phyloP scores from a whole-genome alignment of 805 yeast genomes.

The Suhomyces emberorum region DNA sequence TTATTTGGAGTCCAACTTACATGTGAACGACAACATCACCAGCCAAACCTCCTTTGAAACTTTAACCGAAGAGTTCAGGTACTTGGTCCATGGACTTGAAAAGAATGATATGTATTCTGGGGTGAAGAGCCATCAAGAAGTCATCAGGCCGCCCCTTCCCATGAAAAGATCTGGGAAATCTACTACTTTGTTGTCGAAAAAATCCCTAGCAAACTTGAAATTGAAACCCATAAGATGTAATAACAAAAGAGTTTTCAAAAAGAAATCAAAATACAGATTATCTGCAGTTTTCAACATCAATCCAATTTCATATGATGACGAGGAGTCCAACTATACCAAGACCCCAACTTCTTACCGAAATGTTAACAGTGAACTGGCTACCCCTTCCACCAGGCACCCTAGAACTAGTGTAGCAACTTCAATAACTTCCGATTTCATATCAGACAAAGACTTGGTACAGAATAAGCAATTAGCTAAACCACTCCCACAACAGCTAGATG shows the following conservation, averaged over 20 bases:
- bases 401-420: not conserved
- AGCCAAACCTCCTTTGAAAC: conserved; percentile 29
- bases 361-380: not conserved
- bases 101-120: conserved; percentile 10
- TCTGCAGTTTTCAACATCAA: conserved; percentile 36
- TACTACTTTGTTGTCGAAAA: not conserved
- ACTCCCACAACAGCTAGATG: conserved; percentile 1
- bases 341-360: conserved; percentile 9
- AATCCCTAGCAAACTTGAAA: conserved; percentile 35
- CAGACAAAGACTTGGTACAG: not conserved
- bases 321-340: conserved; percentile 7
- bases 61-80: conserved; percentile 26
- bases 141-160: not conserved
- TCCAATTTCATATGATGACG: conserved; percentile 26
- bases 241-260: conserved; percentile 28
- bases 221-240: conserved; percentile 41
- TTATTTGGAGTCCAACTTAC: conserved; percentile 32
- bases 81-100: conserved; percentile 18
- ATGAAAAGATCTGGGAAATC: not conserved
- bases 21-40: conserved; percentile 29
- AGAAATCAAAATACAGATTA: conserved; percentile 40
- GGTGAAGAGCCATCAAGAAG: not conserved
- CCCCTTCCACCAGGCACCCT: not conserved
- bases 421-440: not conserved
- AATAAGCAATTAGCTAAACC: not conserved